phyloP scores from a whole-genome alignment of 805 yeast species.

The Teunomyces tritomae region DNA sequence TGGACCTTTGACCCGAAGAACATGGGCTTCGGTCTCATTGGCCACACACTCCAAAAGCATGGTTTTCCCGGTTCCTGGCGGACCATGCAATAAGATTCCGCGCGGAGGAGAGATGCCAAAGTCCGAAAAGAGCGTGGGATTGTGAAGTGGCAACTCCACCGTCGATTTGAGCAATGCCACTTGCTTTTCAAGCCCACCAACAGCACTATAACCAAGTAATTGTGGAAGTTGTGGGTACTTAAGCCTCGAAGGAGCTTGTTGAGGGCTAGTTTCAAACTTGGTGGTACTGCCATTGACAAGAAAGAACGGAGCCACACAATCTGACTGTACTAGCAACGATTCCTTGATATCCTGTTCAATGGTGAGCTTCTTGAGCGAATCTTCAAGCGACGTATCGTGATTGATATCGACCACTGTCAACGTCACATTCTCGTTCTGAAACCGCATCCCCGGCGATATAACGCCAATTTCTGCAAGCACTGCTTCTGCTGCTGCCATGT shows the following conservation, averaged over 20 bases:
- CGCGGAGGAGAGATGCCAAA: constrained; percentile 93
- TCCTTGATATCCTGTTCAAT: constrained; percentile 16
- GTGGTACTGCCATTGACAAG: constrained; percentile 34
- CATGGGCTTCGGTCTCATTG: constrained; percentile 74
- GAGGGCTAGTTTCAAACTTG: not conserved
- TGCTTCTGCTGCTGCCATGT: constrained; percentile 8
- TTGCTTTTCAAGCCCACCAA: constrained; percentile 78
- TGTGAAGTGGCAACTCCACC: constrained; percentile 75
- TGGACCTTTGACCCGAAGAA: constrained; percentile 84
- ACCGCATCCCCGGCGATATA: constrained; percentile 52
- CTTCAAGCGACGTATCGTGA: constrained; percentile 35
- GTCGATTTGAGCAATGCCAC: constrained; percentile 60
- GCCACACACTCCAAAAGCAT: constrained; percentile 84
- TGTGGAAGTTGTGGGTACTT: constrained; percentile 46
- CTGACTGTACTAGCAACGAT: constrained; percentile 9
- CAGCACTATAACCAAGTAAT: constrained; percentile 44
- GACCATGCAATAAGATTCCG: constrained; percentile 91
- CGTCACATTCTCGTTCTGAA: constrained; percentile 11
- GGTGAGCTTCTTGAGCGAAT: constrained; percentile 30
- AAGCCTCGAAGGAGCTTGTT: constrained; percentile 18
- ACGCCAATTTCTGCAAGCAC: constrained; percentile 49
- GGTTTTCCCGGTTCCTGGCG: constrained; percentile 97
- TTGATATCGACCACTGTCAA: constrained; percentile 17
- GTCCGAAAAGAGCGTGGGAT: constrained; percentile 71
- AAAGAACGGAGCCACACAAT: constrained; percentile 46